phyloP scores from a whole-genome alignment of 331 rosid species.

The Pyracantha coccinea region DNA sequence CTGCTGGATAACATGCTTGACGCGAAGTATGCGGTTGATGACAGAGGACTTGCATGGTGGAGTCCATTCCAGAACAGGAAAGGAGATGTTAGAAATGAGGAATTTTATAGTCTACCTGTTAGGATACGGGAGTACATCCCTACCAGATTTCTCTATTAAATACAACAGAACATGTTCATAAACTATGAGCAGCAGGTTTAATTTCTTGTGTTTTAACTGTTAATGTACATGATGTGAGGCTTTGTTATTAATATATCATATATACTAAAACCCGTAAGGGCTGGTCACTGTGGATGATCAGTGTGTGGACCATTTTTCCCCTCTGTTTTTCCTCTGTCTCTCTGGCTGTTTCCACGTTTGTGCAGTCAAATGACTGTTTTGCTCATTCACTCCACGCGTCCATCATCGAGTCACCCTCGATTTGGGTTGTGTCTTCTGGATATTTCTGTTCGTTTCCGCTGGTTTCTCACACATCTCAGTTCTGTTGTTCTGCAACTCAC shows the following conservation, averaged over 20 bases:
- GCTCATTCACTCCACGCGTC: too few species aligned
- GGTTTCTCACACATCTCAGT: too few species aligned
- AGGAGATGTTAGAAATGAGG: constrained; percentile 72
- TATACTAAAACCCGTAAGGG: too few species aligned
- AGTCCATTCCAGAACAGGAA: constrained; percentile 60
- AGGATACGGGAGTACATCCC: constrained; percentile 62
- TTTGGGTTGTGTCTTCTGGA: too few species aligned
- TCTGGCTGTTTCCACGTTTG: too few species aligned
- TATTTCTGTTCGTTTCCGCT: too few species aligned
- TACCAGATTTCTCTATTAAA: constrained; percentile 40
- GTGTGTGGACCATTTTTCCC: too few species aligned
- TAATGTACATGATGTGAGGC: background rate
- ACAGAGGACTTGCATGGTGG: constrained; percentile 93
- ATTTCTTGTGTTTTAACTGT: background rate
- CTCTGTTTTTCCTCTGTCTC: too few species aligned
- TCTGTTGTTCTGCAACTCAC: too few species aligned
- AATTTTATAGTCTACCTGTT: constrained; percentile 65
- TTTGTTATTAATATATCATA: background rate
- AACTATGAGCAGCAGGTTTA: background rate
- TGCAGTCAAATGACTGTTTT: too few species aligned
- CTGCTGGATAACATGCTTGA: constrained; percentile 75
- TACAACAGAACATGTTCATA: background rate
- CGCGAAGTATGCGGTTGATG: constrained; percentile 23
- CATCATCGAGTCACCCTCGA: too few species aligned
- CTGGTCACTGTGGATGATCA: too few species aligned